Evolutionary conservation across 176 grass and related monocot species (phyloP), one percentile per base, ranked within the genome.

Genomic region (Oryza officinalis): DNA sequence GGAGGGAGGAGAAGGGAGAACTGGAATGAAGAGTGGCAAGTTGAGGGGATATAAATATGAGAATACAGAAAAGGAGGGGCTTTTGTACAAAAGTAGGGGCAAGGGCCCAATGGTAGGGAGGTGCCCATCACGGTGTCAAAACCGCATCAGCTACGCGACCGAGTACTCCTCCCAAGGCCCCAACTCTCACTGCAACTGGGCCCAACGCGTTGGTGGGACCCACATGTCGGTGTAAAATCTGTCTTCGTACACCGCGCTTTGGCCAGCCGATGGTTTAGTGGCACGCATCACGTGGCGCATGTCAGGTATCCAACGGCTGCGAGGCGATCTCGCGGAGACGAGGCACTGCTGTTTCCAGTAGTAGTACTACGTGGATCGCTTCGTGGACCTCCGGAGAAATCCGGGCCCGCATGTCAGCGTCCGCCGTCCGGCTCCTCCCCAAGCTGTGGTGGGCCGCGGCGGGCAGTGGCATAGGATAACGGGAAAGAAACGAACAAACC

Each of bases 231-330:
- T 0, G 14, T 4, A 1, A 2, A 27, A 15, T 28, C 13, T 86
- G 78, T 76, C 33, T 78, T 40, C 25, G 66, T 5, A 13, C 65
- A 65, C 25, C 13, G 27, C 9, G 61, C 71, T 5, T 43, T 28
- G 49, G 49, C 31, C n/a, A 27, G 10, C 74, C 49, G 13, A 47
- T 65, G 65, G 63, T 33, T 33, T 3, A 4, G 28, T 10, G 28
- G 75, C 88, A 69, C 86, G 17, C 81, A 93, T 87, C 84, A 74
- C 81, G 15, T 83, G 85, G 88, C 88, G 88, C 13, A 78, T 90
- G 88, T 83, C 91, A 91, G 86, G 6, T 0, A 88, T 86, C 86
- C 72, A 60, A 94, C 88, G 88, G 92, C 79, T 23, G 22, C 4
- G 40, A 86, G 57, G 15, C 59, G 70, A 32, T 60, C 82, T 81